A percentile compares a stretch with the other conserved stretches of the same genome.
phyloP scores from a whole-genome alignment of 305 asterid species.

The Nicotiana rustica region DNA sequence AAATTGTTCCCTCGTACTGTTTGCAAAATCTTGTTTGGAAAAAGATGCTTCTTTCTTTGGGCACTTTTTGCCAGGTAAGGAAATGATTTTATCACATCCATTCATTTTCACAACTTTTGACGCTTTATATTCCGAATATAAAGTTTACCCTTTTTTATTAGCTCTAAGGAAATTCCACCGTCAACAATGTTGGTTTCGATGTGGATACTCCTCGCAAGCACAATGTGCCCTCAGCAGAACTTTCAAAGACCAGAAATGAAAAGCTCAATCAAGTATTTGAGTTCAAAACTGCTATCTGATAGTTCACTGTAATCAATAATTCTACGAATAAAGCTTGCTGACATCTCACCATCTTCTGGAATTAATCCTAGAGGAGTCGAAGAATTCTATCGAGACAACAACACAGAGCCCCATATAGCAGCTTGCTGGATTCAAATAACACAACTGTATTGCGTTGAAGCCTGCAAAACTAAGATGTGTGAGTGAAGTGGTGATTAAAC shows the following conservation, averaged over 20 bases:
- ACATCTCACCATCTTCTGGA: not conserved
- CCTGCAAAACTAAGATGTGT: not conserved
- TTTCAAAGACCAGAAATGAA: not conserved
- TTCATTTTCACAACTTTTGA: slow-evolving; percentile 4
- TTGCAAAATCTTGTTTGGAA: slow-evolving; percentile 24
- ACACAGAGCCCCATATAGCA: not conserved
- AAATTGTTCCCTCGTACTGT: slow-evolving; percentile 27
- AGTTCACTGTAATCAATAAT: not conserved
- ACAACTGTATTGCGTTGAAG: not conserved
- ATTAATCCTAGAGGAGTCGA: not conserved
- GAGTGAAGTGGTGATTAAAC: not conserved
- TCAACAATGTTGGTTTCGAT: not conserved
- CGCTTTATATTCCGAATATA: no score
- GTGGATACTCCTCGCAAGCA: not conserved
- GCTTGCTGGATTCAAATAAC: not conserved
- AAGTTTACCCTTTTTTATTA: not conserved
- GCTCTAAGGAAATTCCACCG: not conserved
- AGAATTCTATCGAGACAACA: not conserved
- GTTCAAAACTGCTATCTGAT: not conserved
- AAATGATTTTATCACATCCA: slow-evolving; percentile 36
- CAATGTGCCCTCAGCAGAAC: not conserved
- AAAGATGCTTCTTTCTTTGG: slow-evolving; percentile 31
- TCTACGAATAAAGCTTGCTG: not conserved
- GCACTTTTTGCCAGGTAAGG: slow-evolving; percentile 37
- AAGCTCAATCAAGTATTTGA: not conserved